Conservation (phyloP, 192 early-diverging fungal species). For the Chytriomyces sp. region DNA sequence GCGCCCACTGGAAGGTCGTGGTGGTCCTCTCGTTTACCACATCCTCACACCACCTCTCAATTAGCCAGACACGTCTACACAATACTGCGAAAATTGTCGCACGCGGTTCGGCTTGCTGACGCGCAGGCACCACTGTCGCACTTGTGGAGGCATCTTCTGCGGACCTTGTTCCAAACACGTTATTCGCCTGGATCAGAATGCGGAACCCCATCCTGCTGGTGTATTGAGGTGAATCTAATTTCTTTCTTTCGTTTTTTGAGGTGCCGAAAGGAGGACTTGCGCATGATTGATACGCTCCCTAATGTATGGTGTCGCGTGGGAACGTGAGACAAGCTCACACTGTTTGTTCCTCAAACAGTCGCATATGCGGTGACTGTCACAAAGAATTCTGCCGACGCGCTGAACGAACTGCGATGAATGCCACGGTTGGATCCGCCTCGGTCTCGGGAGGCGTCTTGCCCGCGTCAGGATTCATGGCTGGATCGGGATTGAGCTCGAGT, state of each 20-base stretch:
- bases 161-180: constrained; percentile 9
- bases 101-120: constrained; percentile 15
- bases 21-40: not conserved
- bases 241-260: too few relatives aligned
- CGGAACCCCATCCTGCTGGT: constrained; percentile 11
- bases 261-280: too few relatives aligned
- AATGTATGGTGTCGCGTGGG: too few relatives aligned
- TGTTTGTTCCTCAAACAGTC: too few relatives aligned
- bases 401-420: not conserved
- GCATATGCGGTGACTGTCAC: constrained; percentile 8
- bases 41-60: not conserved
- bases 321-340: too few relatives aligned
- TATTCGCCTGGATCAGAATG: constrained; percentile 14
- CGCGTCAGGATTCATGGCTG: too few relatives aligned
- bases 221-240: too few relatives aligned
- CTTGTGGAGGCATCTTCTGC: constrained; percentile 27
- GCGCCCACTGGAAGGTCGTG: constrained; percentile 27
- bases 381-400: not conserved
- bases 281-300: too few relatives aligned
- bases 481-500: too few relatives aligned
- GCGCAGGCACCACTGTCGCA: constrained; percentile 27
- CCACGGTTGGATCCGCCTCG: too few relatives aligned
- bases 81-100: constrained; percentile 2
- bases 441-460: too few relatives aligned
- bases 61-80: constrained; percentile 8